These are phyloP conservation scores for Dendrothele bispora DNA, from an alignment of 768 basidiomycete species.

Conservation along the genomic window DNA sequence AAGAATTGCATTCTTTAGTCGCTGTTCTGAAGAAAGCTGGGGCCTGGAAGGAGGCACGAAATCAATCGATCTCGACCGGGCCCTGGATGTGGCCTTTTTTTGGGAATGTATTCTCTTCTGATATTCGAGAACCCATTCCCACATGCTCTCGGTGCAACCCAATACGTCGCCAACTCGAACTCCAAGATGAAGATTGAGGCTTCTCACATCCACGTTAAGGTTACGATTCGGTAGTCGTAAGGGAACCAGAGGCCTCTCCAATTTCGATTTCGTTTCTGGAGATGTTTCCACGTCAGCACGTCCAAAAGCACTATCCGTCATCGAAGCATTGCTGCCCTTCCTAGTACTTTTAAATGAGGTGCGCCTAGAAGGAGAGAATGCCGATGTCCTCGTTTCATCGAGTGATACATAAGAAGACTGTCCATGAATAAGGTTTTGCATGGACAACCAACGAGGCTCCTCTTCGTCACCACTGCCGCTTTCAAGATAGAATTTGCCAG, in stretches of 20 bases:
- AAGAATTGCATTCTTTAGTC: conserved; percentile 36
- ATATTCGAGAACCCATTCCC: conserved; percentile 67
- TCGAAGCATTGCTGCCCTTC: neutral
- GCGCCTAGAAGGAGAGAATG: conserved; percentile 40
- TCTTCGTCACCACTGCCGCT: conserved; percentile 11
- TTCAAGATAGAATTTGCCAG: neutral
- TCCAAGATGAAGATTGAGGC: conserved; percentile 64
- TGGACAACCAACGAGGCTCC: conserved; percentile 34
- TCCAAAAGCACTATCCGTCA: neutral
- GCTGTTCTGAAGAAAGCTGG: neutral
- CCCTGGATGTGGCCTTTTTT: conserved; percentile 9
- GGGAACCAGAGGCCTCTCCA: no score
- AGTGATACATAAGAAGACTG: conserved; percentile 46
- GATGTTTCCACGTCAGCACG: conserved; percentile 1
- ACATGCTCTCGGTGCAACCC: conserved; percentile 75
- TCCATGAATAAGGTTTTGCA: conserved; percentile 34
- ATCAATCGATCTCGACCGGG: conserved; percentile 17
- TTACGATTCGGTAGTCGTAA: conserved; percentile 53
- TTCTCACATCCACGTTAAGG: conserved; percentile 55
- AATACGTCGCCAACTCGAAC: conserved; percentile 63
- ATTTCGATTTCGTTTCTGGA: neutral
- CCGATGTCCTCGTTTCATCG: conserved; percentile 43
- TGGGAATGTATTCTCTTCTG: conserved; percentile 27
- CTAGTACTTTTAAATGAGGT: conserved; percentile 21
- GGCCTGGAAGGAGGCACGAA: conserved; percentile 4